Base-by-base conservation (phyloP, 2,329 filamentous ascomycete genomes). In the Pseudogymnoascus sp. region DNA sequence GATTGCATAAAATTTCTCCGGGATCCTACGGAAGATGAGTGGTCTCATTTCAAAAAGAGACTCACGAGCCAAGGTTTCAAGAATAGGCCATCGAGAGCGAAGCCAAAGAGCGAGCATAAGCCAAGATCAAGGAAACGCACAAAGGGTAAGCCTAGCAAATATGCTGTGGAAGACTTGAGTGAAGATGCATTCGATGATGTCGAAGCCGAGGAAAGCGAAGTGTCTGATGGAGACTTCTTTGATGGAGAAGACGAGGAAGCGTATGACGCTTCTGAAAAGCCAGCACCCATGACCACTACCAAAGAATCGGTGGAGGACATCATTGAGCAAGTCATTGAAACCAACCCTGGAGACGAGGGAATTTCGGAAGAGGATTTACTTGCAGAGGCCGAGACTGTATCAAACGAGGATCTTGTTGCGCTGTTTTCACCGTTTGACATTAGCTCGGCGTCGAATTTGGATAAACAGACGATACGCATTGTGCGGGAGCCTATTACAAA, bases 1-100 rank as follows among this genome's bases (percentile, higher is more conserved):
- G 84, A 87, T 67, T 87, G 85, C 67, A 77, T 87, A 65, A 84
- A 83, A 66, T 86, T 81, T 63, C 74, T 81, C 56, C 77, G 84
- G 49, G 82, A 86, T 5, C 78, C 85, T 34, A 83, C 79, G 11
- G 69, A 79, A 1, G 79, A 81, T 12, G 84, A 87, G 66, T 86
- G 84, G 84, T 75, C 78, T 5, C 74, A 79, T 16, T 84, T 82
- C 0, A 83, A 78, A 1, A 79, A 76, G 59, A 76, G 69, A 61
- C 68, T 66, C 59, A 70, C 72, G 62, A 72, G 66, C 71, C 34
- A 71, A 71, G 34, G 72, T 71, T 14, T 69, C 67, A 16, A 71
- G 71, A 23, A 63, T 71, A 38, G 71, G 70, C 60, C 72, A 68
- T 65, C 67, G 68, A 64, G 69, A 68, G 56, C 53, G 23, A 63